Evolutionary conservation across 768 basidiomycete genomes (phyloP).

Genomic region (Rhodotorula taiwanensis): DNA sequence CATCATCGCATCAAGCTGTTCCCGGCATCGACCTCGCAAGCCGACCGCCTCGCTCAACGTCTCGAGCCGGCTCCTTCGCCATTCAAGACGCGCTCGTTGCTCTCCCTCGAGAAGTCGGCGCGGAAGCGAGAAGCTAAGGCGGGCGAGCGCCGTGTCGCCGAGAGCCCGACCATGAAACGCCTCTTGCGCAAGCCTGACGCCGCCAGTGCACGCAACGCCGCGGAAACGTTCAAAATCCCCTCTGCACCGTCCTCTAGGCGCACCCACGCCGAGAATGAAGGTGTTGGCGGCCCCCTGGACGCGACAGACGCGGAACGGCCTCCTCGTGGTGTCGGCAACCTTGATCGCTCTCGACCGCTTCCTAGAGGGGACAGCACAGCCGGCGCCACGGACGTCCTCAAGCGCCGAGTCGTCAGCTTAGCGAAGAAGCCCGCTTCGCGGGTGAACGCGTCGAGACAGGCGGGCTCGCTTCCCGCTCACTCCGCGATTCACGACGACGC

Average conservation of each 20-base stretch:
- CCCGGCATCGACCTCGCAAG: slow-evolving; percentile 13
- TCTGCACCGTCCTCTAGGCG: not conserved
- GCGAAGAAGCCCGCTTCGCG: slow-evolving; percentile 2
- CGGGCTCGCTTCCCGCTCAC: not conserved
- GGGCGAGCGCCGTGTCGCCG: slow-evolving; percentile 12
- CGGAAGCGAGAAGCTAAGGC: slow-evolving; percentile 8
- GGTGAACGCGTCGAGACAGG: slow-evolving; percentile 3
- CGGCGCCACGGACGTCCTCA: slow-evolving; percentile 5
- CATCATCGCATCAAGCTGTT: slow-evolving; percentile 37
- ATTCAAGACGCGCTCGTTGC: slow-evolving; percentile 33
- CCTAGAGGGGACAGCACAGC: slow-evolving; percentile 15
- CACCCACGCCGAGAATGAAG: not conserved
- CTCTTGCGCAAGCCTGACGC: slow-evolving; percentile 10
- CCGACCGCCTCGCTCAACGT: slow-evolving; percentile 5
- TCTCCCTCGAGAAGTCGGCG: slow-evolving; percentile 33
- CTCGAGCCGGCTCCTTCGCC: slow-evolving; percentile 23
- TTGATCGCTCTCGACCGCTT: slow-evolving; percentile 27
- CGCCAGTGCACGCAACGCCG: not conserved
- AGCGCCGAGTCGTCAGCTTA: slow-evolving; percentile 25
- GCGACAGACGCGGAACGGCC: too few species aligned
- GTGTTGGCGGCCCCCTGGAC: too few species aligned
- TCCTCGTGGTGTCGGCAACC: slow-evolving; percentile 10
- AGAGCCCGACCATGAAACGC: slow-evolving; percentile 38
- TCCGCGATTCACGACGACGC: not conserved
- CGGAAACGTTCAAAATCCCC: slow-evolving; percentile 33